Conservation (phyloP, 306 rosid species). For the Ceratonia siliqua region DNA sequence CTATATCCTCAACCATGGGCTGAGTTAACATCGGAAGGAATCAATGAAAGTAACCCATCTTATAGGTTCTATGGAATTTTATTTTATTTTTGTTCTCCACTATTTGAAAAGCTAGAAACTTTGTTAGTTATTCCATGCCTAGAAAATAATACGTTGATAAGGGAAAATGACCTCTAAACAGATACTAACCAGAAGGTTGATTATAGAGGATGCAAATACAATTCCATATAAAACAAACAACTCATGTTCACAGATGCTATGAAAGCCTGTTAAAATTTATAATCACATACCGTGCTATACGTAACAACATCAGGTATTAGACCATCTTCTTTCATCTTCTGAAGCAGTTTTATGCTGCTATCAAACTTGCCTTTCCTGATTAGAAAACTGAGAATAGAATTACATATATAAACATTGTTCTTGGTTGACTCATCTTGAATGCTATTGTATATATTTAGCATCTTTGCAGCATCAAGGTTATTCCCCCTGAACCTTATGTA, state of each 20-base stretch:
- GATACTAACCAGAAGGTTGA: not conserved
- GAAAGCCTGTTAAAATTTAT: conserved; percentile 2
- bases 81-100: not conserved
- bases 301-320: conserved; percentile 75
- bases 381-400: conserved; percentile 74
- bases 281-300: conserved; percentile 75
- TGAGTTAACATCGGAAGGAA: not conserved
- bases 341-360: conserved; percentile 59
- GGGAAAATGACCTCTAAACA: not conserved
- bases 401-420: conserved; percentile 65
- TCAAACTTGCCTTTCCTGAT: conserved; percentile 67
- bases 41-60: not conserved
- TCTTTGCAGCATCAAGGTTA: conserved; percentile 60
- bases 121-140: not conserved
- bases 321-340: conserved; percentile 78
- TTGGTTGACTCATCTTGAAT: conserved; percentile 59
- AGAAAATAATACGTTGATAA: not conserved
- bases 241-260: not conserved
- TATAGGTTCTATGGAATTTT: not conserved
- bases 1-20: not conserved
- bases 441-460: conserved; percentile 60
- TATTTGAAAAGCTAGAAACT: not conserved
- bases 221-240: conserved; percentile 9
- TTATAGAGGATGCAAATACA: not conserved
- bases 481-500: conserved; percentile 70